A percentile compares a stretch with the other conserved stretches of the same genome.
phyloP scores from a whole-genome alignment of 192 early-diverging fungal species.

The Coemansia sp. region DNA sequence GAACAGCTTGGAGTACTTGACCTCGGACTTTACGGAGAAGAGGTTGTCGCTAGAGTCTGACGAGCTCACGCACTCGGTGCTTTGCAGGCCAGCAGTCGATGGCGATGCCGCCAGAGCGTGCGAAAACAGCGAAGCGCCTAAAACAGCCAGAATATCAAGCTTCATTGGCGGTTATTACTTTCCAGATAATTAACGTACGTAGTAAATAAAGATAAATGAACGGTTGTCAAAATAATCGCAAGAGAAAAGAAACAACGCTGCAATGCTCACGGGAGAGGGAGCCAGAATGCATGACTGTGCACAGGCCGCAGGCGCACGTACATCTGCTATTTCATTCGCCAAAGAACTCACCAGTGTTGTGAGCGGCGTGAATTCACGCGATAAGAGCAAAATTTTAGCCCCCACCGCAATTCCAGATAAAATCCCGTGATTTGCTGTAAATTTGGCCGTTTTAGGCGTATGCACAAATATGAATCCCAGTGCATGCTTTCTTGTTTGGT shows the following conservation, averaged over 20 bases:
- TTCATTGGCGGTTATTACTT: not conserved
- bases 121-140: not conserved
- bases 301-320: too few relatives aligned
- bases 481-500: too few relatives aligned
- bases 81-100: slow-evolving; percentile 43
- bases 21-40: slow-evolving; percentile 29
- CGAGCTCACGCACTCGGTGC: slow-evolving; percentile 33
- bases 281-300: too few relatives aligned
- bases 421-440: too few relatives aligned
- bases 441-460: too few relatives aligned
- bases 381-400: too few relatives aligned
- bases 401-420: too few relatives aligned
- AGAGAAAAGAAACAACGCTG: not conserved
- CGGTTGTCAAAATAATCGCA: not conserved
- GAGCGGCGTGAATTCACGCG: too few relatives aligned
- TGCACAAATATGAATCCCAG: too few relatives aligned
- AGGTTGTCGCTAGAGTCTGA: slow-evolving; percentile 19
- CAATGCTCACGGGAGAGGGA: too few relatives aligned
- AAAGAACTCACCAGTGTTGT: too few relatives aligned
- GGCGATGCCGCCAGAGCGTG: not conserved
- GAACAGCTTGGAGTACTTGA: slow-evolving; percentile 51
- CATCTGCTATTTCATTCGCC: too few relatives aligned
- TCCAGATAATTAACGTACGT: not conserved
- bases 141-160: not conserved
- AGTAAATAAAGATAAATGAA: not conserved